Evolutionary conservation across 2,329 filamentous ascomycete genomes (phyloP), one percentile per base, ranked within the genome.

Genomic region (Penicillium freii): DNA sequence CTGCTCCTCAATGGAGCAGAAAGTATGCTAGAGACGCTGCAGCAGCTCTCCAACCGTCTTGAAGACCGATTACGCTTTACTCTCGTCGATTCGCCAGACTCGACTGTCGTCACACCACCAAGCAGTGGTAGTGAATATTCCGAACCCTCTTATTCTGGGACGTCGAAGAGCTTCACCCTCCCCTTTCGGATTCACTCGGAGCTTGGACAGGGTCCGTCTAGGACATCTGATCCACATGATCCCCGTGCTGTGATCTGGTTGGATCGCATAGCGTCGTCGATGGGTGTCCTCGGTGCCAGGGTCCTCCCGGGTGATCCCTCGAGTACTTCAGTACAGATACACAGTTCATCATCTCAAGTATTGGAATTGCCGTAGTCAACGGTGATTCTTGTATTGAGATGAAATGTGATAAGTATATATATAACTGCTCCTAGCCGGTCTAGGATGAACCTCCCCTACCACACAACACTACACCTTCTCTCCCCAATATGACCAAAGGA

Each of bases 241-340:
- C 63, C 66, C 7, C 60, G 59, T 23, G 65, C 64, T 11, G 65
- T 67, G 5, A 70, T 66, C 23, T 71, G 67, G 69, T 52, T 71
- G 51, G 70, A 72, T 45, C 69, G 69, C 5, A 62, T 72, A 33
- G 70, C 69, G 19, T 71, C 70, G 13, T 71, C 68, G 15, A 69
- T 72, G 68, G 70, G 70, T n/a, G 65, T 70, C 51, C 33, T 71
- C n/a, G 68, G 69, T 4, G 61, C 64, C 6, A 64, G 56, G 17
- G 58, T 72, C n/a, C 31, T 56, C 15, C 46, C 47, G 7, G 23
- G 9, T 23, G 53, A 56, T 21, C 8, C 31, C 0, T 33, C 7
- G 10, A n/a, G 29, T 29, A 19, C 19, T 29, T 31, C 47, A 5
- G 33, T 39, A 15, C 23, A 23, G 13, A 8, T 39, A n/a, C 36